These are phyloP conservation scores for Erodium moschatum DNA, from an alignment of 441 rosid genomes.

Conservation along the genomic window DNA sequence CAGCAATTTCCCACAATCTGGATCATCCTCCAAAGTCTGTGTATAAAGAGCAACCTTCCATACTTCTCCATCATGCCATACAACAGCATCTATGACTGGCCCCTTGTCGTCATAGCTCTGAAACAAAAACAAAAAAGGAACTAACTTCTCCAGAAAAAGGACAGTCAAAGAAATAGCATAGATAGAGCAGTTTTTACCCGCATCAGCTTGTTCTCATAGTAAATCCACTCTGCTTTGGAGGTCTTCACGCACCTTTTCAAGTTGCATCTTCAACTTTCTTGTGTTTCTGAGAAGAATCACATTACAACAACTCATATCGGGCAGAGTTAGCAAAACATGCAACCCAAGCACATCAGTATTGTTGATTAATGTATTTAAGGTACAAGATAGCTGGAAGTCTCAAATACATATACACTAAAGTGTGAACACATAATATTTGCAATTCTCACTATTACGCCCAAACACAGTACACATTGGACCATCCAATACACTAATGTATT, in stretches of 20 bases:
- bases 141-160: conserved; percentile 7
- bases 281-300: conserved; percentile 50
- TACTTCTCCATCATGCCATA: conserved; percentile 91
- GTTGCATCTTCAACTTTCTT: conserved; percentile 54
- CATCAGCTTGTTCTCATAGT: conserved; percentile 74
- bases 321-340: conserved; percentile 15
- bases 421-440: background rate
- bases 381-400: background rate
- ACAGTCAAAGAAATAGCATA: conserved; percentile 18
- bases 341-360: background rate
- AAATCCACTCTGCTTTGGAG: conserved; percentile 76
- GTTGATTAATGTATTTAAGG: background rate
- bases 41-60: conserved; percentile 96
- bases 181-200: conserved; percentile 32
- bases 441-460: background rate
- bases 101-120: conserved; percentile 91
- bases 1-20: conserved; percentile 66
- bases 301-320: conserved; percentile 14
- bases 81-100: conserved; percentile 87
- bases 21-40: conserved; percentile 72
- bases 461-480: background rate
- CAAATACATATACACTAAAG: background rate
- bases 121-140: conserved; percentile 13
- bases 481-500: conserved; percentile 9
- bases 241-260: conserved; percentile 70